Percentiles rank a stretch among this genome's conserved stretches.
Evolutionary conservation across 1,139 yeast species (phyloP).

Genomic region (Candida sanyaensis): DNA sequence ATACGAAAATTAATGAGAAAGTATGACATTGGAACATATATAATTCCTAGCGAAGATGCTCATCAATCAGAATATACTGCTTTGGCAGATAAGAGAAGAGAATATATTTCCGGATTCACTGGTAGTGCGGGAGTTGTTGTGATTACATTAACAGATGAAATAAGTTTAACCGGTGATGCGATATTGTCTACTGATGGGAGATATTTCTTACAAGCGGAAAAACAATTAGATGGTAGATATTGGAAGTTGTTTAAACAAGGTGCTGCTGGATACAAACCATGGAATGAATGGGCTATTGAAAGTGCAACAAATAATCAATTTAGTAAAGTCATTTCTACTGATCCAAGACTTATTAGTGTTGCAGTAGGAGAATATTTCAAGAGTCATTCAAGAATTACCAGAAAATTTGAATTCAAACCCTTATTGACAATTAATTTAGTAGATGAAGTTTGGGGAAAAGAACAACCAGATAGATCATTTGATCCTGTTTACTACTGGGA

Average conservation of each 20-base stretch:
- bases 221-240: constrained; percentile 33
- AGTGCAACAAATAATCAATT: constrained; percentile 34
- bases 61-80: constrained; percentile 60
- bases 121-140: constrained; percentile 62
- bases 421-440: constrained; percentile 32
- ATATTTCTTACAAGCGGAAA: constrained; percentile 51
- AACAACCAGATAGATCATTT: constrained; percentile 38
- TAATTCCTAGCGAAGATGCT: constrained; percentile 60
- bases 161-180: constrained; percentile 36
- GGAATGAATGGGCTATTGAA: constrained; percentile 40
- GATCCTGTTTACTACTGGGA: constrained; percentile 42
- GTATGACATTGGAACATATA: constrained; percentile 48
- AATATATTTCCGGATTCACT: constrained; percentile 52
- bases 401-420: constrained; percentile 33
- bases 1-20: constrained; percentile 44
- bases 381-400: constrained; percentile 21
- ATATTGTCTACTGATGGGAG: constrained; percentile 60
- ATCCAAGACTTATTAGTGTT: constrained; percentile 38
- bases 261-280: constrained; percentile 32
- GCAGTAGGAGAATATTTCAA: constrained; percentile 37
- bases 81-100: constrained; percentile 51
- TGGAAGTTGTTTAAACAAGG: constrained; percentile 48
- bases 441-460: constrained; percentile 44
- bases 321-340: constrained; percentile 41
- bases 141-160: constrained; percentile 41